Percentiles rank a stretch among this genome's conserved stretches.
Conservation (phyloP, 2,329 filamentous ascomycete genomes). For the Colletotrichum truncatum region DNA sequence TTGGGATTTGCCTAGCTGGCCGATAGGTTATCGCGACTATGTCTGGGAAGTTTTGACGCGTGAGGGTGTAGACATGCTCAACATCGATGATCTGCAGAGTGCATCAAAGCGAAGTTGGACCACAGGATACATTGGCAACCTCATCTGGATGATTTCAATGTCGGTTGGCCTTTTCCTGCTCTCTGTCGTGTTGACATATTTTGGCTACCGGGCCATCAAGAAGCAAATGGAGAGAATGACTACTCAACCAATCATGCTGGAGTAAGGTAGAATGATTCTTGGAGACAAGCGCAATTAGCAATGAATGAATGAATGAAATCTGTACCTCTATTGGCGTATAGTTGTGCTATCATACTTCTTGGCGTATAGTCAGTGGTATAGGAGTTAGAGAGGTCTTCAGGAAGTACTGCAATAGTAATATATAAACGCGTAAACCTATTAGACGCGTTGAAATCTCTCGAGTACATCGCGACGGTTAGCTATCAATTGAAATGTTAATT, state of each 20-base stretch:
- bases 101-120: not conserved
- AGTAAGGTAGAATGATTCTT: too few species aligned
- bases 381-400: too few species aligned
- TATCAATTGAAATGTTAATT: too few species aligned
- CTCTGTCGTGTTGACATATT: not conserved
- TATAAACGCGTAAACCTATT: too few species aligned
- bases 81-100: conserved; percentile 64
- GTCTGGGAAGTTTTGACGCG: conserved; percentile 63
- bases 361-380: too few species aligned
- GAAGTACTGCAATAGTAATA: too few species aligned
- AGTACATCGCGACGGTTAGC: too few species aligned
- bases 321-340: too few species aligned
- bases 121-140: not conserved
- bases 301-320: too few species aligned
- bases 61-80: conserved; percentile 67
- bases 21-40: conserved; percentile 58
- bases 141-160: not conserved
- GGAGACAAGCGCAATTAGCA: too few species aligned
- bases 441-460: too few species aligned
- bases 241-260: not conserved
- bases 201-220: not conserved
- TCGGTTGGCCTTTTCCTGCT: not conserved
- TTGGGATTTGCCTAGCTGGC: conserved; percentile 69
- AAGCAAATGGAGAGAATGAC: not conserved
- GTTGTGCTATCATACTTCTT: too few species aligned